Percentiles rank a stretch among this genome's conserved stretches.
phyloP scores from a whole-genome alignment of 108 stramenopile species.

The Discostella stelligeroides region DNA sequence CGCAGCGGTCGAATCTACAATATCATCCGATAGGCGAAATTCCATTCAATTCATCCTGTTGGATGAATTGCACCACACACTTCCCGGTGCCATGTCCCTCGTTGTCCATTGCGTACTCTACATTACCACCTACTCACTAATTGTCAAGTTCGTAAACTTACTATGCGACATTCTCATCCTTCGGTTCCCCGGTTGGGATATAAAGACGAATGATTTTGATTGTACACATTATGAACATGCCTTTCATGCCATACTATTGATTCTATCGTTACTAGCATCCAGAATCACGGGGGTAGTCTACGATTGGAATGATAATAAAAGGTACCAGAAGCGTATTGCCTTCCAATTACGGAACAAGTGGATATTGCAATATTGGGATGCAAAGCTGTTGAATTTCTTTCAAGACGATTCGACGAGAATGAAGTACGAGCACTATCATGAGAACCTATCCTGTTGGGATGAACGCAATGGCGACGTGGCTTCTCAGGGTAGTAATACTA shows the following conservation, averaged over 20 bases:
- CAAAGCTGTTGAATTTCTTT: constrained; percentile 10
- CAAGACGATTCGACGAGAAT: neutral
- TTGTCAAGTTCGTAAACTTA: neutral
- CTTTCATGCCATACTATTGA: neutral
- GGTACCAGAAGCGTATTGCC: neutral
- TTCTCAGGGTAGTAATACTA: too few relatives aligned
- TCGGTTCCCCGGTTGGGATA: neutral
- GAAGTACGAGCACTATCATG: neutral
- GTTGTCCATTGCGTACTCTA: constrained; percentile 10
- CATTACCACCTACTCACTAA: neutral
- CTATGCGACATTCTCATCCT: constrained; percentile 7
- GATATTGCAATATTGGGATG: neutral
- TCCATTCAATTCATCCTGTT: neutral
- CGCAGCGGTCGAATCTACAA: neutral
- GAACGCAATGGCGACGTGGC: too few relatives aligned
- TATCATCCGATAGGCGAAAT: neutral
- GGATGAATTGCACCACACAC: constrained; percentile 5
- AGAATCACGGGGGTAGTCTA: constrained; percentile 6
- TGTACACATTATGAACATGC: neutral
- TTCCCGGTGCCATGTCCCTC: constrained; percentile 13
- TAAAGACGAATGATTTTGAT: neutral
- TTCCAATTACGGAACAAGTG: constrained; percentile 9
- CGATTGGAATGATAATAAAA: constrained; percentile 10
- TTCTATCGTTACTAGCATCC: neutral
- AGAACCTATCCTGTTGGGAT: neutral